Evolutionary conservation across 495 filamentous ascomycete species (phyloP), one percentile per base, ranked within the genome.

Genomic region (Trichoderma orchidacearum): DNA sequence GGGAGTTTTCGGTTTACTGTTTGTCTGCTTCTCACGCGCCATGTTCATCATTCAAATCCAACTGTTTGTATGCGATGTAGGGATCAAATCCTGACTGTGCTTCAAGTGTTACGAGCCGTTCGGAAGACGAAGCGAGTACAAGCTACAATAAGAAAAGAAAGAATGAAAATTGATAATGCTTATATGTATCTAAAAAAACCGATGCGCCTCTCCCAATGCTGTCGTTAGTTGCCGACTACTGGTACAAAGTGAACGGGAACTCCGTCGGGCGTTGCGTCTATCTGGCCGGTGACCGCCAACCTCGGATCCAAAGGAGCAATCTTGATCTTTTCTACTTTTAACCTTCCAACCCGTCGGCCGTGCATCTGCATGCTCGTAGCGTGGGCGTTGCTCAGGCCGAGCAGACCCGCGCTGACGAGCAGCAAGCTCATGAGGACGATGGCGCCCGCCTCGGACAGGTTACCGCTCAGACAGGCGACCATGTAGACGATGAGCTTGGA

Each of bases 401-500:
- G 61, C 27, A 83, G 55, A 0, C 63, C 77, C 0, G 71, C 77
- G 17, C 74, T 78, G 2, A 65, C 29, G 6, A 83, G 60, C 48
- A 84, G 62, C 59, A 83, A 63, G 0, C 62, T 60, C 53, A 82
- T 65, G 55, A 80, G 64, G 27, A 79, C 65, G 29, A 79, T 60
- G 32, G 74, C 73, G 1, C 79, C 76, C 4, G 63, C 64, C 58
- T 74, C 68, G 5, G 67, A 67, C 38, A 75, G 67, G 57, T 84
- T 84, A 4, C 71, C 74, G 9, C 70, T 70, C 5, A 83, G 61
- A 4, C 72, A 72, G 3, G 76, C 80, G 7, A 72, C 73, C 9
- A 77, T 25, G 62, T 79, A 85, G 9, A 84, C 77, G 51, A 79
- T 64, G 17, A 84, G 38, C 41, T 78, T 84, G 1, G 79, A 73